Evolutionary conservation across 2,329 filamentous ascomycete genomes (phyloP).

Genomic region (Ilyonectria destructans): DNA sequence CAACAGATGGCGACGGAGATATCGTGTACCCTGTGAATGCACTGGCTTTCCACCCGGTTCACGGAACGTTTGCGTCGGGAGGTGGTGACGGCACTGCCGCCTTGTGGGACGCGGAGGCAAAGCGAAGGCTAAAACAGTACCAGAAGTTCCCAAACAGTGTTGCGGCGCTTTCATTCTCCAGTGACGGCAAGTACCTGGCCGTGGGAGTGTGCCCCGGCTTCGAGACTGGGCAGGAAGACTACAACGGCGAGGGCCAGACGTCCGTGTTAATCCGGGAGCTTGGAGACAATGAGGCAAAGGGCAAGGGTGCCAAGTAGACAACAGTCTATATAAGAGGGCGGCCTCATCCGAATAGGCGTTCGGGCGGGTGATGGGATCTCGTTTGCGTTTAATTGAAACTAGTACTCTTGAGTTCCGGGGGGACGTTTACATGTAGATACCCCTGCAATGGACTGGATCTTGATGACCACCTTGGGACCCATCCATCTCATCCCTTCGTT

Average conservation of each 20-base stretch:
- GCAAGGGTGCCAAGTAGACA: conserved; percentile 80
- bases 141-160: conserved; percentile 87
- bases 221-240: conserved; percentile 88
- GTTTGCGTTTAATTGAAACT: conserved; percentile 45
- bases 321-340: conserved; percentile 25
- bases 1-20: conserved; percentile 76
- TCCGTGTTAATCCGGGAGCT: conserved; percentile 88
- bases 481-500: not conserved
- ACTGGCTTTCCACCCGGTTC: conserved; percentile 86
- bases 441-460: conserved; percentile 46
- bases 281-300: conserved; percentile 89
- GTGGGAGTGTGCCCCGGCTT: conserved; percentile 90
- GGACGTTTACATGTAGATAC: conserved; percentile 53
- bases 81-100: conserved; percentile 94
- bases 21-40: conserved; percentile 94
- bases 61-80: conserved; percentile 89
- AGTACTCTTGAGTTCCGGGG: conserved; percentile 40
- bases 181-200: conserved; percentile 83
- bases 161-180: conserved; percentile 83
- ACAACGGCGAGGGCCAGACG: conserved; percentile 79
- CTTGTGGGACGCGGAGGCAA: conserved; percentile 92
- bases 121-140: conserved; percentile 91
- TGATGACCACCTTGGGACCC: conserved; percentile 2
- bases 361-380: conserved; percentile 46
- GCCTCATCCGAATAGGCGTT: conserved; percentile 53